Evolutionary conservation across 164 flowering plant species (phyloP).

Genomic region (Vitis riparia): DNA sequence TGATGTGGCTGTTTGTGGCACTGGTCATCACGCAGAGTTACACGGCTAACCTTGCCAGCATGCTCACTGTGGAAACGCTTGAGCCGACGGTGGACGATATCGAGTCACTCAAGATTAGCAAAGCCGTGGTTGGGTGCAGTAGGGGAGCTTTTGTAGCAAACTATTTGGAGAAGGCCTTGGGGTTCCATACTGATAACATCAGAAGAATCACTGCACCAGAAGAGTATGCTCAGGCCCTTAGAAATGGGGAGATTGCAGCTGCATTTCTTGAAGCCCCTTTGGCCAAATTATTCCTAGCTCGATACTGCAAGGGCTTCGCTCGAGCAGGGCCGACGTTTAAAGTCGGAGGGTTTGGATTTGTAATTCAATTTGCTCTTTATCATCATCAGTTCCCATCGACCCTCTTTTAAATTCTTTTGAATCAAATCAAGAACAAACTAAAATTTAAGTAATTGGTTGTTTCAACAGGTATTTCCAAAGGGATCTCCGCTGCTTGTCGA

Average conservation of each 20-base stretch:
- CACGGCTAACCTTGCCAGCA: constrained; percentile 31
- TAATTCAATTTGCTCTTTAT: constrained; percentile 4
- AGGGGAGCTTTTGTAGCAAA: constrained; percentile 15
- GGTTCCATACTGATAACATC: constrained; percentile 15
- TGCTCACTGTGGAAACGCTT: constrained; percentile 25
- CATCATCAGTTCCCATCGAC: too few species aligned
- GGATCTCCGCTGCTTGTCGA: constrained; percentile 32
- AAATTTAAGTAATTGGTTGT: neutral
- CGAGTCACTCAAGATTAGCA: constrained; percentile 12
- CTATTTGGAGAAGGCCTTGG: constrained; percentile 22
- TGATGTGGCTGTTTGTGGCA: constrained; percentile 36
- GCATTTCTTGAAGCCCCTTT: constrained; percentile 29
- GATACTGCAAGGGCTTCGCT: constrained; percentile 29
- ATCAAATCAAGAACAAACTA: too few species aligned
- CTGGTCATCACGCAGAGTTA: constrained; percentile 31
- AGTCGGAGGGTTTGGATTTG: constrained; percentile 57
- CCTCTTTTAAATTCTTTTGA: too few species aligned
- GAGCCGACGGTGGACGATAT: constrained; percentile 14
- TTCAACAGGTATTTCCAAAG: constrained; percentile 27
- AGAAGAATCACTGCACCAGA: constrained; percentile 7
- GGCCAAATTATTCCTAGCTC: constrained; percentile 31
- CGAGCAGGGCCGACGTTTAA: constrained; percentile 24
- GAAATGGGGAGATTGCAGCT: constrained; percentile 23
- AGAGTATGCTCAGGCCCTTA: constrained; percentile 19
- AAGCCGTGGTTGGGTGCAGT: constrained; percentile 25